A percentile compares a stretch with the other conserved stretches of the same genome.
Evolutionary conservation across 2,329 filamentous ascomycete species (phyloP).

Genomic region (Cercospora nicotianae): DNA sequence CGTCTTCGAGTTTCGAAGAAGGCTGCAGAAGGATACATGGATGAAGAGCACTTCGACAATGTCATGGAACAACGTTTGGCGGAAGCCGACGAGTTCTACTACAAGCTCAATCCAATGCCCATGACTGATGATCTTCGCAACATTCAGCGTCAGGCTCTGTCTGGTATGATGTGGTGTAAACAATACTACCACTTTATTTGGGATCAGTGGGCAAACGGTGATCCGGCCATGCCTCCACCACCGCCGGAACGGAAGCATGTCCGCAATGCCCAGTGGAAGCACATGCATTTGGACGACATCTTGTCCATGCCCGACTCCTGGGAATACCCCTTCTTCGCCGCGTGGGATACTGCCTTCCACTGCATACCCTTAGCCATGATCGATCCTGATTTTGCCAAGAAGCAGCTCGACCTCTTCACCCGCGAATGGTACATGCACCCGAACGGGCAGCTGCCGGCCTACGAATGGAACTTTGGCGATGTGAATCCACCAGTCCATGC

Average conservation of each 20-base stretch:
- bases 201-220: constrained; percentile 97
- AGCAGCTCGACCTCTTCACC: constrained; percentile 93
- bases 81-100: constrained; percentile 98
- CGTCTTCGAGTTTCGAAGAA: constrained; percentile 83
- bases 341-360: constrained; percentile 96
- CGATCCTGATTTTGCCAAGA: constrained; percentile 96
- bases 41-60: constrained; percentile 91
- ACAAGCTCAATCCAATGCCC: constrained; percentile 84
- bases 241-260: constrained; percentile 76
- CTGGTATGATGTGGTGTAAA: constrained; percentile 98
- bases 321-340: constrained; percentile 98
- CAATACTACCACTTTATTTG: constrained; percentile 96
- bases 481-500: constrained; percentile 96
- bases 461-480: constrained; percentile 97
- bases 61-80: constrained; percentile 79
- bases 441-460: constrained; percentile 90
- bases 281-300: constrained; percentile 92
- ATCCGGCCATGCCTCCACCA: constrained; percentile 83
- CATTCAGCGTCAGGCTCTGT: constrained; percentile 90
- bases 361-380: constrained; percentile 96
- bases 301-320: constrained; percentile 97
- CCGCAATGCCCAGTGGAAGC: constrained; percentile 87
- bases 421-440: constrained; percentile 99
- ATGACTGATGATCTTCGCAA: constrained; percentile 93
- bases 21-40: constrained; percentile 69